Evolutionary conservation across 2,329 filamentous ascomycete genomes (phyloP).

Genomic region (Leptodontidium sp.): DNA sequence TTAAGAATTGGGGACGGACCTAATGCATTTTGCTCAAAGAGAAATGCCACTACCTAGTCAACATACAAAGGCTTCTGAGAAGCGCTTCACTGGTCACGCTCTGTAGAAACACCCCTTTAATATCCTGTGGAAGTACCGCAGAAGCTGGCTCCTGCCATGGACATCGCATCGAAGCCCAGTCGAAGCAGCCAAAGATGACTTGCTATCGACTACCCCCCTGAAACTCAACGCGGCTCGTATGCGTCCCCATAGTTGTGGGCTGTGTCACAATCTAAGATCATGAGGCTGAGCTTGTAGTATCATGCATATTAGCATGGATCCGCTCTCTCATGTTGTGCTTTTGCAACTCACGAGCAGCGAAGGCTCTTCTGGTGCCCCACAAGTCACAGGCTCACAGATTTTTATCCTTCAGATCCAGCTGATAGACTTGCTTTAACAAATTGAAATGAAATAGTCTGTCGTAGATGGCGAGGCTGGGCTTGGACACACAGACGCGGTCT

Average conservation of each 20-base stretch:
- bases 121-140: background rate
- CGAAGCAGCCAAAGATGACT: background rate
- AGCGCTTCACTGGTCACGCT: background rate
- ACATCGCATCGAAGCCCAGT: background rate
- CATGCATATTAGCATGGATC: background rate
- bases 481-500: background rate
- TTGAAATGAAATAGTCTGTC: background rate
- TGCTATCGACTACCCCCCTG: background rate
- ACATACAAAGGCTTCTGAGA: background rate
- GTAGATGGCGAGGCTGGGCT: background rate
- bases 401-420: background rate
- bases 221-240: background rate
- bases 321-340: too few relatives aligned
- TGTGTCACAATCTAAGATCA: background rate
- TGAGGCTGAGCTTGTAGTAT: background rate
- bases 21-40: background rate
- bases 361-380: background rate
- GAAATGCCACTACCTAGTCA: background rate
- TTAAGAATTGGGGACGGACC: background rate
- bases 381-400: background rate
- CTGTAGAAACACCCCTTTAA: background rate
- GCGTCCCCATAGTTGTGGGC: background rate
- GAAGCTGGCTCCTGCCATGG: background rate
- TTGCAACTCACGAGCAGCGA: background rate
- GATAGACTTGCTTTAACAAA: background rate